Evolutionary conservation across 371 early-diverging fungal species (phyloP).

Genomic region (Rhizopus microsporus): DNA sequence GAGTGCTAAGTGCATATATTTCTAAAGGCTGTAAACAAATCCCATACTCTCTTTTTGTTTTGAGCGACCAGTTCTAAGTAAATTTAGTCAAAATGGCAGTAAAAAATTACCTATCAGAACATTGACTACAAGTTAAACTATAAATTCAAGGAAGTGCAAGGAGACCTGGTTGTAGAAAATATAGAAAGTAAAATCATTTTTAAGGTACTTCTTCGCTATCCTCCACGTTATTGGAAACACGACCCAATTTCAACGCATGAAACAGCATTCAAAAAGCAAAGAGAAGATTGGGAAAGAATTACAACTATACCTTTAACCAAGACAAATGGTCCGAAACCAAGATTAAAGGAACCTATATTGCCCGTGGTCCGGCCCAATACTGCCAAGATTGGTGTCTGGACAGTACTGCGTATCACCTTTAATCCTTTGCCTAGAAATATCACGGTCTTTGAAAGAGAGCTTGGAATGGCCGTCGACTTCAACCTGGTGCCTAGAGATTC

Average conservation of each 20-base stretch:
- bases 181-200: constrained; percentile 15
- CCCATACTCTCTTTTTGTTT: constrained; percentile 33
- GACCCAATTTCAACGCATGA: constrained; percentile 6
- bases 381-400: constrained; percentile 39
- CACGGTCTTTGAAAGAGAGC: constrained; percentile 19
- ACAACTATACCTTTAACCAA: constrained; percentile 21
- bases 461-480: constrained; percentile 39
- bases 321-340: not conserved
- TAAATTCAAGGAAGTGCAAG: constrained; percentile 35
- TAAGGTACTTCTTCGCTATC: constrained; percentile 32
- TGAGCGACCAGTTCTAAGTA: constrained; percentile 25
- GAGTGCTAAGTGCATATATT: constrained; percentile 50
- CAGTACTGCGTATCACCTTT: constrained; percentile 38
- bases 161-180: constrained; percentile 27
- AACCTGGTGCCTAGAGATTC: constrained; percentile 41
- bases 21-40: constrained; percentile 21
- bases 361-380: constrained; percentile 16
- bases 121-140: constrained; percentile 33
- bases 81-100: too few species aligned
- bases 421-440: not conserved
- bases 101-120: constrained; percentile 23
- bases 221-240: constrained; percentile 35
- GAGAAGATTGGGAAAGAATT: constrained; percentile 32
- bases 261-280: constrained; percentile 3
- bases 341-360: constrained; percentile 12